phyloP scores from a whole-genome alignment of 139 green algal species.

The Asterochloris erici region DNA sequence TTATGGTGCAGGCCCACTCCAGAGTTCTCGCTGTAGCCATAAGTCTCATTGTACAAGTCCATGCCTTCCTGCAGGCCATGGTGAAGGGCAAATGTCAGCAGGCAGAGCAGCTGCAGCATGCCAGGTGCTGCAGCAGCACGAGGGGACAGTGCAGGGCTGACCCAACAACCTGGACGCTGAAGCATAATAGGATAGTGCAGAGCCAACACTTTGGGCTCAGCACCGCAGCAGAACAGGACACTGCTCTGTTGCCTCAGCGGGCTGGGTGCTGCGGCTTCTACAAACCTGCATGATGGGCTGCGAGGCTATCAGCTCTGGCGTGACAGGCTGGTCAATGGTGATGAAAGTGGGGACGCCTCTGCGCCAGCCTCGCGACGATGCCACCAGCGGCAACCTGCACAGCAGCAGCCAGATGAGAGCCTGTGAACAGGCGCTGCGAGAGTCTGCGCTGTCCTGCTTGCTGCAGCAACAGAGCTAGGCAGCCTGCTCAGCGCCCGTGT shows the following conservation, averaged over 20 bases:
- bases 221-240: slow-evolving; percentile 8
- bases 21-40: not conserved
- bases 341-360: slow-evolving; percentile 12
- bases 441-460: too few species aligned
- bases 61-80: too few species aligned
- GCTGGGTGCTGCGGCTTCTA: not conserved
- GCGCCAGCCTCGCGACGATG: slow-evolving; percentile 1
- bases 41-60: not conserved
- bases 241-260: not conserved
- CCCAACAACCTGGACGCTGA: not conserved
- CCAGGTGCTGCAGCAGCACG: too few species aligned
- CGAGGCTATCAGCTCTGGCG: not conserved
- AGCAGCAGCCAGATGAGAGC: not conserved
- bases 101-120: too few species aligned
- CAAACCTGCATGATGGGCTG: slow-evolving; percentile 4
- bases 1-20: not conserved
- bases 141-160: too few species aligned
- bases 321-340: slow-evolving; percentile 6
- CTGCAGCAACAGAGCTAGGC: too few species aligned
- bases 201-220: not conserved
- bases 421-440: too few species aligned
- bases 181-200: not conserved
- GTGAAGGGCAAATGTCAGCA: too few species aligned
- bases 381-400: slow-evolving; percentile 8
- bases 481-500: too few species aligned